phyloP scores from a whole-genome alignment of 1,284 basidiomycete genomes.

The Clitocybe nebularis region DNA sequence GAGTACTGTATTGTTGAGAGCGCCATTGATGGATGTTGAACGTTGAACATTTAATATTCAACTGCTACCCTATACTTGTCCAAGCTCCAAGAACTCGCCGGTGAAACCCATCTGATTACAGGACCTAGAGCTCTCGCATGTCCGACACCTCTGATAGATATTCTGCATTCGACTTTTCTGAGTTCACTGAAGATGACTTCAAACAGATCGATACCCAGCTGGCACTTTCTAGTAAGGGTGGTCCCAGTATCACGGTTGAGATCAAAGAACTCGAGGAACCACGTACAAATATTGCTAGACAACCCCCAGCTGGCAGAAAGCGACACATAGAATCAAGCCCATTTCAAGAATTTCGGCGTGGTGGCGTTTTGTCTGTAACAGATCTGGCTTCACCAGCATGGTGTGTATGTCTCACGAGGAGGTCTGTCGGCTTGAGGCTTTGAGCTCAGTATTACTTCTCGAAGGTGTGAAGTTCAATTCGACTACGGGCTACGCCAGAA shows the following conservation, averaged over 20 bases:
- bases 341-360: conserved; percentile 32
- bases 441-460: conserved; percentile 2
- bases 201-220: conserved; percentile 39
- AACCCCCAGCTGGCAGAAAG: neutral
- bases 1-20: no score
- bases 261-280: conserved; percentile 9
- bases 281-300: neutral
- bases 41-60: no score
- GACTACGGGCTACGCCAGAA: conserved; percentile 67
- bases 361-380: conserved; percentile 43
- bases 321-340: conserved; percentile 23
- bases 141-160: conserved; percentile 36
- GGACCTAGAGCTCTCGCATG: conserved; percentile 13
- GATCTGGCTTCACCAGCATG: conserved; percentile 50
- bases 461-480: conserved; percentile 76
- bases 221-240: conserved; percentile 9
- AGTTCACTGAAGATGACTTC: conserved; percentile 58
- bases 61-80: no score
- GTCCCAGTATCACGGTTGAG: conserved; percentile 21
- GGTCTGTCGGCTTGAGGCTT: no score
- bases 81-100: no score
- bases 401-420: no score
- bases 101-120: no score
- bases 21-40: no score
- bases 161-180: conserved; percentile 46